Conservation (phyloP, 2,329 filamentous ascomycete genomes). For the Pestalotiopsis sp. region DNA sequence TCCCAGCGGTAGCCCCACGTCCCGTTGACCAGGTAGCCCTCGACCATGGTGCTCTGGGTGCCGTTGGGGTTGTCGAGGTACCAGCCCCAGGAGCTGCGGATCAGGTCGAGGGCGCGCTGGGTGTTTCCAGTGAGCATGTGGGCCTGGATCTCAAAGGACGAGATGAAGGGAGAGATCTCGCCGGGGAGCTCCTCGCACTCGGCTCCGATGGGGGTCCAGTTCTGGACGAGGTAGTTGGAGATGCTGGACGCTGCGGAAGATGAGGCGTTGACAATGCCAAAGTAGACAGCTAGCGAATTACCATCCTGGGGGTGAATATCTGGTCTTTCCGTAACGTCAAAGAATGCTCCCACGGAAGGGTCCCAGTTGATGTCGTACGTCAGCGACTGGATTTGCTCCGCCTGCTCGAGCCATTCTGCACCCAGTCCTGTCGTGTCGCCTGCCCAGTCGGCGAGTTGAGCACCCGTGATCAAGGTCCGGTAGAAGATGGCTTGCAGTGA, state of each 20-base stretch:
- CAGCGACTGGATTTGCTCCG: conserved; percentile 42
- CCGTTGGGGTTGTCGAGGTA: conserved; percentile 60
- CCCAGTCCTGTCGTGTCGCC: conserved; percentile 43
- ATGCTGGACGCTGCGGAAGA: conserved; percentile 40
- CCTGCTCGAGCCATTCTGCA: conserved; percentile 41
- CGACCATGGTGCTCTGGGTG: conserved; percentile 61
- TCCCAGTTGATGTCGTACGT: conserved; percentile 55
- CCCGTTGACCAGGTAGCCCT: conserved; percentile 60
- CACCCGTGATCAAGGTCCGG: conserved; percentile 55
- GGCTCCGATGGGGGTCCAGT: conserved; percentile 60
- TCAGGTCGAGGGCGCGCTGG: conserved; percentile 55
- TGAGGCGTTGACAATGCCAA: conserved; percentile 42
- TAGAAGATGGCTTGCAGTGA: conserved; percentile 42
- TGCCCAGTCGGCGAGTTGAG: conserved; percentile 51
- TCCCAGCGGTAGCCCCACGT: conserved; percentile 59
- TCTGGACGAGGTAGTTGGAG: conserved; percentile 46
- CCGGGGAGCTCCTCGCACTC: conserved; percentile 58
- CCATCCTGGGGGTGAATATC: conserved; percentile 62
- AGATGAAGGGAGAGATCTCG: conserved; percentile 62
- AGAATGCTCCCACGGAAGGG: conserved; percentile 49
- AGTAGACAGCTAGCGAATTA: conserved; percentile 58
- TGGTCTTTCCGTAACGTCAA: conserved; percentile 39
- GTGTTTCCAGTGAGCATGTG: conserved; percentile 53
- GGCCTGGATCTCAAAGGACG: conserved; percentile 61
- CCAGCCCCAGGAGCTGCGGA: conserved; percentile 63